phyloP scores from a whole-genome alignment of 441 rosid species.

The Breynia disticha region DNA sequence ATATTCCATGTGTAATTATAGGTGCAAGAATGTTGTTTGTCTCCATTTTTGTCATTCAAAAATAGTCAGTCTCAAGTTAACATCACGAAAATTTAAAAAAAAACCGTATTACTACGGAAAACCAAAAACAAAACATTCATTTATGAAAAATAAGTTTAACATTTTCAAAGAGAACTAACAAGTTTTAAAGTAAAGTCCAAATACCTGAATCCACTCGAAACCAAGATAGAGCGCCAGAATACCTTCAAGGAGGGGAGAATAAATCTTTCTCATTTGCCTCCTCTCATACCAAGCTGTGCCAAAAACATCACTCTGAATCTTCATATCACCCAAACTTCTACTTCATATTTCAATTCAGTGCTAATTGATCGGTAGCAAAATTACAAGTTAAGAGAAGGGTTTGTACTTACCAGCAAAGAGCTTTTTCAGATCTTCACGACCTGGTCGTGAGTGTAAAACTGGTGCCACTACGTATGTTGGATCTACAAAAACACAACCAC shows the following conservation, averaged over 20 bases:
- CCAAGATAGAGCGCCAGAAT: slow-evolving; percentile 83
- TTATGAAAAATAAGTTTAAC: not conserved
- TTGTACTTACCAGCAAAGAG: slow-evolving; percentile 62
- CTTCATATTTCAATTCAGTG: no score
- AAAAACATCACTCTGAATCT: not conserved
- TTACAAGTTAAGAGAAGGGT: not conserved
- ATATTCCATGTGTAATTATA: slow-evolving; percentile 84
- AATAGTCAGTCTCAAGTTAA: no score
- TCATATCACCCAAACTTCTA: no score
- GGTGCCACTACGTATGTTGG: slow-evolving; percentile 84
- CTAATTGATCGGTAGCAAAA: no score
- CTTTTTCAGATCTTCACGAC: slow-evolving; percentile 68
- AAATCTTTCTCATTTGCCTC: slow-evolving; percentile 90
- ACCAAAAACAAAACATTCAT: no score
- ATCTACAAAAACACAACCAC: slow-evolving; percentile 30
- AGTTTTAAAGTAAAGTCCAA: no score
- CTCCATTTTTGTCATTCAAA: slow-evolving; percentile 27
- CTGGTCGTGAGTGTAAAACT: slow-evolving; percentile 51
- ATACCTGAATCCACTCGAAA: slow-evolving; percentile 91
- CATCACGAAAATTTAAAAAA: not conserved
- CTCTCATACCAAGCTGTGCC: slow-evolving; percentile 85
- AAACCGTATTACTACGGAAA: slow-evolving; percentile 2
- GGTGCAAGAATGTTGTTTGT: slow-evolving; percentile 78
- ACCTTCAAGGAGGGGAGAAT: slow-evolving; percentile 95
- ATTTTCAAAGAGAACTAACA: not conserved